These are phyloP conservation scores for Westerdykella sp. DNA, from an alignment of 2,329 filamentous ascomycete species.

Conservation along the genomic window DNA sequence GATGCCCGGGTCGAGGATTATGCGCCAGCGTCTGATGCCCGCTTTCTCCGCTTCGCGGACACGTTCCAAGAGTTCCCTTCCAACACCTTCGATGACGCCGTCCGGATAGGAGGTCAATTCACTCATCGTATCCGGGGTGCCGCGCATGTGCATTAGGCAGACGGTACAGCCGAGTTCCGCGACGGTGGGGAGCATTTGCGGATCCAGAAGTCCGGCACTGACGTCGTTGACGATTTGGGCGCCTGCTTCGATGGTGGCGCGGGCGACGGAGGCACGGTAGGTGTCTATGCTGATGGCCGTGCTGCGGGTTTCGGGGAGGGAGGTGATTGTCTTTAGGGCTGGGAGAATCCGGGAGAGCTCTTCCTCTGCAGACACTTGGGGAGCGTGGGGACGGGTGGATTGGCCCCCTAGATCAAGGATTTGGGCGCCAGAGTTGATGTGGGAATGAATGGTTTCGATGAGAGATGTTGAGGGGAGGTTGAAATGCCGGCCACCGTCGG, in stretches of 20 bases:
- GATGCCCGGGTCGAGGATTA: slow-evolving; percentile 87
- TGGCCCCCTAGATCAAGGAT: slow-evolving; percentile 93
- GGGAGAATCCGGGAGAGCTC: slow-evolving; percentile 75
- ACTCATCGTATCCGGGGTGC: slow-evolving; percentile 76
- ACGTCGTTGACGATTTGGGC: slow-evolving; percentile 95
- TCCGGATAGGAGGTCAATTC: slow-evolving; percentile 56
- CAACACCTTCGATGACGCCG: slow-evolving; percentile 61
- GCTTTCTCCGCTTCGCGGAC: slow-evolving; percentile 71
- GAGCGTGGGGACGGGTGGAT: slow-evolving; percentile 74
- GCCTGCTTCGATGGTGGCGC: slow-evolving; percentile 67
- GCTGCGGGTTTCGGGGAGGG: slow-evolving; percentile 54
- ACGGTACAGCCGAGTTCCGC: slow-evolving; percentile 73
- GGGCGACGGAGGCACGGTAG: slow-evolving; percentile 78
- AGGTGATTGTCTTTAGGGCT: slow-evolving; percentile 66
- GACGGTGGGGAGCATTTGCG: slow-evolving; percentile 73
- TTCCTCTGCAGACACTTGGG: slow-evolving; percentile 62
- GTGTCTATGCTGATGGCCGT: slow-evolving; percentile 87
- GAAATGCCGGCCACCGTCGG: slow-evolving; percentile 65
- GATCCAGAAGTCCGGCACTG: slow-evolving; percentile 72
- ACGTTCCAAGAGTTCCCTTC: slow-evolving; percentile 61
- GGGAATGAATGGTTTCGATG: slow-evolving; percentile 51
- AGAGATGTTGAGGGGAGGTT: slow-evolving; percentile 45
- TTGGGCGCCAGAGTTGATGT: slow-evolving; percentile 65
- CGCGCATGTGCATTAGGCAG: slow-evolving; percentile 89
- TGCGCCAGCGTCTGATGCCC: slow-evolving; percentile 85